Conservation (phyloP, 2,329 filamentous ascomycete genomes). For the Cadophora luteo-olivacea region DNA sequence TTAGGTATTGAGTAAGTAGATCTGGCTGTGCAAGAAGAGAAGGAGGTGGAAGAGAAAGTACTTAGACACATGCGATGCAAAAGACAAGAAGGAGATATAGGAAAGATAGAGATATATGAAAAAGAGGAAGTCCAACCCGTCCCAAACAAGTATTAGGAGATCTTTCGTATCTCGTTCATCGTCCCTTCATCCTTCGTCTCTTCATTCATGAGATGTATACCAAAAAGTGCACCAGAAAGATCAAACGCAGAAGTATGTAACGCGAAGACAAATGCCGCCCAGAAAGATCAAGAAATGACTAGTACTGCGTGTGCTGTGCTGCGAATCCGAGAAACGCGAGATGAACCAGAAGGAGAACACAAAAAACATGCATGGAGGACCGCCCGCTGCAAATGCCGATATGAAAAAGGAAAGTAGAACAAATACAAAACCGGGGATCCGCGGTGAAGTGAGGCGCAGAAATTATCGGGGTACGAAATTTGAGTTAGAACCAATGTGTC, state of each 20-base stretch:
- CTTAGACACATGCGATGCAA: not conserved
- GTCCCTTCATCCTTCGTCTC: conserved; percentile 6
- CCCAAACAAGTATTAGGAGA: not conserved
- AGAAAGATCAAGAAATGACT: conserved; percentile 5
- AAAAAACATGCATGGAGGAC: not conserved
- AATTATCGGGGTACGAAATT: not conserved
- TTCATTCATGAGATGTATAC: conserved; percentile 6
- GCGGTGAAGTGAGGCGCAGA: not conserved
- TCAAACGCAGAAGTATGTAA: conserved; percentile 16
- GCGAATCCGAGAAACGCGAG: not conserved
- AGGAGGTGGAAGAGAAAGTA: conserved; percentile 1
- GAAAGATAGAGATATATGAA: not conserved
- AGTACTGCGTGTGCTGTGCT: not conserved
- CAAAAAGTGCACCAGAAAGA: not conserved
- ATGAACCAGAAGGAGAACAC: not conserved
- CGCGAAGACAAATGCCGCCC: conserved; percentile 6
- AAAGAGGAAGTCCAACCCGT: not conserved
- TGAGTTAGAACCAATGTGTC: conserved; percentile 50
- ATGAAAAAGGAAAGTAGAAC: not conserved
- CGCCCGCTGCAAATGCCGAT: not conserved
- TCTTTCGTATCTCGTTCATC: conserved; percentile 3
- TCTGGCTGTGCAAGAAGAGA: not conserved
- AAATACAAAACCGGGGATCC: not conserved
- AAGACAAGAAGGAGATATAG: conserved; percentile 1
- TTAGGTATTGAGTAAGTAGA: not conserved